Base-by-base conservation (phyloP, 257 asterid genomes). In the Nicotiana benthamiana region DNA sequence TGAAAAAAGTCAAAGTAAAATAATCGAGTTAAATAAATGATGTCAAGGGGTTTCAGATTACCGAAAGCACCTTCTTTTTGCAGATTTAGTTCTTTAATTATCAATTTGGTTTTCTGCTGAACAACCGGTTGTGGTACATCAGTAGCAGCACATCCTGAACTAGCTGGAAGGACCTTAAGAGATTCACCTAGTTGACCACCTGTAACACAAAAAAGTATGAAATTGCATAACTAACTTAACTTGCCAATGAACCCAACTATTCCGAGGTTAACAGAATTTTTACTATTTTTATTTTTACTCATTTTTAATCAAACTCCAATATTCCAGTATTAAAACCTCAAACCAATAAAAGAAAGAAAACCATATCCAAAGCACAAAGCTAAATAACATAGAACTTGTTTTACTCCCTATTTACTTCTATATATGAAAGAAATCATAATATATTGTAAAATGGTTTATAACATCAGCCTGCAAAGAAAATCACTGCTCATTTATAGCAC, bases 51-150 rank as follows among this genome's bases (percentile, higher is more conserved):
- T 78, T 18, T 81, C 77, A 64, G 65, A 70, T 56, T 65, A 26
- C 75, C 78, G 59, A 84, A 81, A 66, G 83, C 82, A 92, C 94
- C 97, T 89, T 80, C 88, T 81, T 40, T 24, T 81, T 77, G 75
- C 75, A 80, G 54, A 64, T 74, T 85, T 67, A 26, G 85, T 65
- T 85, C 80, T 68, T 82, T 82, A 24, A 72, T 72, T 75, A 79
- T 51, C 77, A 60, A 74, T 59, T 66, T 80, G 46, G 77, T 61
- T 28, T 75, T 56, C 17, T 82, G 84, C 81, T 52, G 84, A 79
- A 81, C 75, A 75, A 79, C 72, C 81, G 32, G 80, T 20, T 82
- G 63, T 67, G 76, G 6, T 83, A 59, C 72, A 80, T 66, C 80
- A 67, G 84, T 75, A 75, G 79, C 75, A 56, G 59, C 84, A 80